phyloP scores from a whole-genome alignment of 2,329 filamentous ascomycete species.

The Mycosphaerella sp. region DNA sequence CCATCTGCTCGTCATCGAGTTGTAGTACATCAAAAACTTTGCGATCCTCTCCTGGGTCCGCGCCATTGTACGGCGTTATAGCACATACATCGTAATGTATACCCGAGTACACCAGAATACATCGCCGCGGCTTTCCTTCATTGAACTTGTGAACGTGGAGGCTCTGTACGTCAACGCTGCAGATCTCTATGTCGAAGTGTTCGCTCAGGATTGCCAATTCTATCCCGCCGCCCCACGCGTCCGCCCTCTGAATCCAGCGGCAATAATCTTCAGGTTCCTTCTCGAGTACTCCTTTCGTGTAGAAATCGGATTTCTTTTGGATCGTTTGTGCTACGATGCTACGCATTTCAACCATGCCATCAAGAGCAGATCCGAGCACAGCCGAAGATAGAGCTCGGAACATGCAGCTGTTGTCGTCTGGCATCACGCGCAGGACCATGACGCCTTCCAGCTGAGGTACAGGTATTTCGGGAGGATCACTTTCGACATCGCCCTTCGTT shows the following conservation, averaged over 20 bases:
- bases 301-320: slow-evolving; percentile 62
- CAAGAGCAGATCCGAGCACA: slow-evolving; percentile 57
- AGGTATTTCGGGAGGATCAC: slow-evolving; percentile 56
- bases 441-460: slow-evolving; percentile 52
- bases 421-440: slow-evolving; percentile 81
- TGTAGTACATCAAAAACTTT: slow-evolving; percentile 57
- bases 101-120: slow-evolving; percentile 80
- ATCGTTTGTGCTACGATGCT: slow-evolving; percentile 74
- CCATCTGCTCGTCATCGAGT: slow-evolving; percentile 35
- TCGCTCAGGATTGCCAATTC: slow-evolving; percentile 80
- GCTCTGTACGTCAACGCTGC: slow-evolving; percentile 71
- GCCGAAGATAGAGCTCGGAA: slow-evolving; percentile 83
- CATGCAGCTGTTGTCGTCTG: slow-evolving; percentile 91
- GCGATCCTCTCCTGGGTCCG: slow-evolving; percentile 70
- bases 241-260: slow-evolving; percentile 68
- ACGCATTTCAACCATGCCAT: slow-evolving; percentile 65
- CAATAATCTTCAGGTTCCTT: slow-evolving; percentile 67
- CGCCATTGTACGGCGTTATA: slow-evolving; percentile 57
- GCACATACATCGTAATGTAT: slow-evolving; percentile 92
- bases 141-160: slow-evolving; percentile 69
- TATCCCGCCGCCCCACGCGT: slow-evolving; percentile 87
- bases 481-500: slow-evolving; percentile 41
- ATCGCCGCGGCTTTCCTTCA: slow-evolving; percentile 61
- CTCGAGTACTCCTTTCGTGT: slow-evolving; percentile 71
- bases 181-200: slow-evolving; percentile 79